These are phyloP conservation scores for Protomyces arabidopsidicola DNA, from an alignment of 1,139 yeast genomes.

Conservation along the genomic window DNA sequence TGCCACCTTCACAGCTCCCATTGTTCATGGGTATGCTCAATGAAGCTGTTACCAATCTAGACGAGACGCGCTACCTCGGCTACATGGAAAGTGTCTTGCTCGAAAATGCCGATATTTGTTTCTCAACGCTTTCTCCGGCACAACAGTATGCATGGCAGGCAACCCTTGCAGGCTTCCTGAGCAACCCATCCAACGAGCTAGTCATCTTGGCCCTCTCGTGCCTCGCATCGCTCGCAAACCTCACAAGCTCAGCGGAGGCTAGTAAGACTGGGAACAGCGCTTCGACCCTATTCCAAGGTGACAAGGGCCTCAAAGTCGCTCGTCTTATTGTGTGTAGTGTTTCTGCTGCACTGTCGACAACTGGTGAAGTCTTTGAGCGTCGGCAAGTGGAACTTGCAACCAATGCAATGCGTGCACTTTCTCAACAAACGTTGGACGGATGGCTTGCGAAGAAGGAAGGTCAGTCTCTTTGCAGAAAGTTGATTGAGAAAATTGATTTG, in stretches of 20 bases:
- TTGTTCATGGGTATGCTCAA: neutral
- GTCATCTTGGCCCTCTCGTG: slow-evolving; percentile 11
- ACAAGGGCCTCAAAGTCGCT: slow-evolving; percentile 16
- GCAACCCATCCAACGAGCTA: neutral
- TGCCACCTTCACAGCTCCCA: neutral
- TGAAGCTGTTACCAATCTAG: neutral
- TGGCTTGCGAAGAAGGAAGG: slow-evolving; percentile 20
- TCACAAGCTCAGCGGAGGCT: neutral
- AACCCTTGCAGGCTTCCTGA: neutral
- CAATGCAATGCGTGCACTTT: neutral
- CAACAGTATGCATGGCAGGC: slow-evolving; percentile 11
- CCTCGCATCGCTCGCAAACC: slow-evolving; percentile 2
- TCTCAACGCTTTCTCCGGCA: neutral
- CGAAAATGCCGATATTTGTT: neutral
- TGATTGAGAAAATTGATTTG: neutral
- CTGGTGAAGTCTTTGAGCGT: neutral
- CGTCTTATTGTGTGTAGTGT: slow-evolving; percentile 14
- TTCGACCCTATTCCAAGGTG: neutral
- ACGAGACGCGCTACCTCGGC: neutral
- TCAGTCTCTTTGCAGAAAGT: neutral
- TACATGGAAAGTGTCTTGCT: slow-evolving; percentile 1
- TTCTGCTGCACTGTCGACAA: neutral
- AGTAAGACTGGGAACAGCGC: neutral
- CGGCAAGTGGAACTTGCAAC: neutral
- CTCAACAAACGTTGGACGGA: neutral